Evolutionary conservation across 257 asterid genomes (phyloP), one percentile per base, ranked within the genome.

Genomic region (Buddleja alternifolia): DNA sequence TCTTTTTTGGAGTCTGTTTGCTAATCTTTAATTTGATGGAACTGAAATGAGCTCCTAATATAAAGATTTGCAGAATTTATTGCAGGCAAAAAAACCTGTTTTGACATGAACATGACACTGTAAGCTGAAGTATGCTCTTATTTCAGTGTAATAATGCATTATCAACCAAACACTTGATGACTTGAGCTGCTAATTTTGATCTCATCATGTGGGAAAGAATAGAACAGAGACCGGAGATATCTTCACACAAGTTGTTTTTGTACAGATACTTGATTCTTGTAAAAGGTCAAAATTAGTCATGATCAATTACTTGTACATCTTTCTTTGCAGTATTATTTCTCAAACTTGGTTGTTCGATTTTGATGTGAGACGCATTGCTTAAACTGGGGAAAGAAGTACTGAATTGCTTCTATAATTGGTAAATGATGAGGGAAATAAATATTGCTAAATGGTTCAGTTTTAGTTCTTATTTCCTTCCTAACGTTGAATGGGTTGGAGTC

Each of bases 221-320:
- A 29, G 34, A 29, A 29, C 34, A 29, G 8, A 23, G 39, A 46
- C 47, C 8, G 24, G 24, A 10, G 47, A 54, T 44, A 17, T 45
- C 9, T 21, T 15, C 21, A n/a, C n/a, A n/a, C n/a, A 60, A 52
- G 55, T 50, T 48, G n/a, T 66, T 60, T 66, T 15, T 72, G 74
- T 77, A 77, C 63, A 76, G 77, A 47, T 63, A 29, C 36, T 17
- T 42, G 34, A 46, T 64, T 17, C 16, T 46, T 52, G 56, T 63
- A 40, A 29, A 29, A 53, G 71, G 55, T 72, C 10, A 48, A n/a
- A 16, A 47, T 34, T 63, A 23, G 42, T 37, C 56, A 32, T 12
- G n/a, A 25, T 55, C 74, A 40, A 63, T 69, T 69, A 24, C 63
- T 11, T 58, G 72, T 48, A 58, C 24, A 48, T 63, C 29, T 36